Conservation (phyloP, 345 rosid species). For the Anacardium occidentale region DNA sequence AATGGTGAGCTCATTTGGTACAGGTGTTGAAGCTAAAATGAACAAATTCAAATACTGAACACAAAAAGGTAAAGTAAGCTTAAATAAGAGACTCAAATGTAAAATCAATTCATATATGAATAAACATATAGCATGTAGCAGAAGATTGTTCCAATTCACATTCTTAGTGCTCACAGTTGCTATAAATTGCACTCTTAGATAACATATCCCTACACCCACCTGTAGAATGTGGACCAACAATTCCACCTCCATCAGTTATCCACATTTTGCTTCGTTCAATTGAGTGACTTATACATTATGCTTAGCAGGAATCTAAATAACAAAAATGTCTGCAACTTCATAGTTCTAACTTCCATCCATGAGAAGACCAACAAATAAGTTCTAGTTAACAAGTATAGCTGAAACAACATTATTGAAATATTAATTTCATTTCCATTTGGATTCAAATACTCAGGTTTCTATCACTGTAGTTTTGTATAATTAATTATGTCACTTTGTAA, state of each 20-base stretch:
- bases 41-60: background rate
- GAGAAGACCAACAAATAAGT: background rate
- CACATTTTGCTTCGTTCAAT: background rate
- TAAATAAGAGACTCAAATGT: background rate
- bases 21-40: background rate
- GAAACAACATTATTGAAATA: background rate
- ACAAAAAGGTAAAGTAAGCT: background rate
- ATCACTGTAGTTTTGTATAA: background rate
- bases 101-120: background rate
- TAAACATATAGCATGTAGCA: background rate
- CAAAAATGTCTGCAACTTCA: background rate
- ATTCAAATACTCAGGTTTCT: background rate
- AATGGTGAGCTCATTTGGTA: background rate
- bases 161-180: background rate
- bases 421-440: conserved; percentile 4
- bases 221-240: background rate
- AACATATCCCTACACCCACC: background rate
- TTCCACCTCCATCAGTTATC: background rate
- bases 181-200: background rate
- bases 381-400: background rate
- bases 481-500: background rate
- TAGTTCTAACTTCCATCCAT: background rate
- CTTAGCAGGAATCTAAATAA: background rate
- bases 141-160: background rate
- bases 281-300: background rate